Evolutionary conservation across 257 asterid species (phyloP).

Genomic region (Penstemon barbatus): DNA sequence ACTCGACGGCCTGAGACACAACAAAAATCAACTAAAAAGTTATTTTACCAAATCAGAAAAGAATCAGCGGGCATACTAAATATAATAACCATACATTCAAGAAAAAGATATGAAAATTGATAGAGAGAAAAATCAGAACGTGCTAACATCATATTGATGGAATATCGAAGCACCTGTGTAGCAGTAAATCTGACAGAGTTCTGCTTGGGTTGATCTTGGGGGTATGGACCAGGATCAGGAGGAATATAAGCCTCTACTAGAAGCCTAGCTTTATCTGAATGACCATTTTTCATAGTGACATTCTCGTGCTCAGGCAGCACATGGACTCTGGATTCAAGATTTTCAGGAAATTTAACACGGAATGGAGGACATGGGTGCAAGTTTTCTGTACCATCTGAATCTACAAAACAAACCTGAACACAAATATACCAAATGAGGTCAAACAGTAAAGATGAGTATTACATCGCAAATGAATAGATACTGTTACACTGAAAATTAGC

Average conservation of each 20-base stretch:
- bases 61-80: neutral
- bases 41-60: too few species aligned
- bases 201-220: constrained; percentile 95
- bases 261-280: constrained; percentile 62
- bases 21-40: constrained; percentile 11
- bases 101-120: neutral
- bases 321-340: constrained; percentile 53
- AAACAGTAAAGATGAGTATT: constrained; percentile 14
- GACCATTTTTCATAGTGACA: constrained; percentile 37
- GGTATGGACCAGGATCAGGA: constrained; percentile 98
- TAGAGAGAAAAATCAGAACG: neutral
- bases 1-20: neutral
- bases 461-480: constrained; percentile 7
- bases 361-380: constrained; percentile 71
- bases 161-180: constrained; percentile 71
- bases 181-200: constrained; percentile 91
- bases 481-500: neutral
- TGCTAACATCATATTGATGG: too few species aligned
- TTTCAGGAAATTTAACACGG: constrained; percentile 67
- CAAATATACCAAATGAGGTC: constrained; percentile 25
- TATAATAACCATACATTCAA: neutral
- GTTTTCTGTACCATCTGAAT: constrained; percentile 73
- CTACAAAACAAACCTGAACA: constrained; percentile 70
- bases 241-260: constrained; percentile 80
- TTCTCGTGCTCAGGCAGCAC: constrained; percentile 65